Evolutionary conservation across 495 filamentous ascomycete species (phyloP), one percentile per base, ranked within the genome.

Genomic region (Trichoderma erinaceum): DNA sequence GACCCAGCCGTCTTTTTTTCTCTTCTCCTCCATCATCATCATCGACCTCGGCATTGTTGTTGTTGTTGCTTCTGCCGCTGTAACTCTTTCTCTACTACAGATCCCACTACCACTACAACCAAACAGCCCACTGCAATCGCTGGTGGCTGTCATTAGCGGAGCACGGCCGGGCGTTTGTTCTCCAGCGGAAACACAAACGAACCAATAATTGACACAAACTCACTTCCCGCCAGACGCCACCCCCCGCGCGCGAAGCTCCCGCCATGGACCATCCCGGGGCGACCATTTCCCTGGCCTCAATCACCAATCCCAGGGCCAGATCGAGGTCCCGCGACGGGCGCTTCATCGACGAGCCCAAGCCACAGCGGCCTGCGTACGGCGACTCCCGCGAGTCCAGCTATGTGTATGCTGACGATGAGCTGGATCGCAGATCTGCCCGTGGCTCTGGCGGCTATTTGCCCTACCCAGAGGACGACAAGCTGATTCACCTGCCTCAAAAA

Each of bases 291-390:
- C n/a, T 41, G 63, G 21, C 63, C 63, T 65, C 63, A 41, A 65
- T 41, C 63, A 41, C 35, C 63, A 65, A 41, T 46, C 84, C 85
- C 69, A 75, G 72, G 66, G 75, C 77, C 63, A 82, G 82, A 43
- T 63, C 56, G 21, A 41, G 67, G 21, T 63, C 50, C n/a, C 81
- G 81, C 65, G 83, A 83, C 58, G 77, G 78, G 67, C 65, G 65
- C 43, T 84, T 81, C 73, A 81, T 82, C 74, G 81, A 84, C 71
- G 75, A 68, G 32, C 64, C 70, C 6, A 32, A 43, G 15, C 29
- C 29, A 43, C 64, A 56, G 27, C 23, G 41, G 63, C 71, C 63
- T 77, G 79, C 66, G 68, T 74, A 78, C 61, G 70, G 73, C 65
- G 66, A 74, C 68, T 29, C 44, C 18, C 29, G 32, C 21, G 67